phyloP scores from a whole-genome alignment of 2,329 filamentous ascomycete species.

The Fusarium euwallaceae region DNA sequence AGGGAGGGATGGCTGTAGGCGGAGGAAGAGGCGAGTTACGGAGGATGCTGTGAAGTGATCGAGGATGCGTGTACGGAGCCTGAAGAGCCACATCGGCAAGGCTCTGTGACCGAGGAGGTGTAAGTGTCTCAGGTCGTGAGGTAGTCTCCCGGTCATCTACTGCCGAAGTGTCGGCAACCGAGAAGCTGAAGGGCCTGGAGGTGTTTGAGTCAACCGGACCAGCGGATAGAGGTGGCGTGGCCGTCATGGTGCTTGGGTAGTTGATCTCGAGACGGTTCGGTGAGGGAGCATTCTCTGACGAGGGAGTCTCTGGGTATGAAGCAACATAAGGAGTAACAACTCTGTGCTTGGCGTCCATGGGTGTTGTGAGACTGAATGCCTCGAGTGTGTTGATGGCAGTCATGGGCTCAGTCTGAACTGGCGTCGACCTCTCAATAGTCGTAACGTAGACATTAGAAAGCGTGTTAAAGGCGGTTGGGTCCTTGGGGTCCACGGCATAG shows the following conservation, averaged over 20 bases:
- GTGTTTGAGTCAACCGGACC: conserved; percentile 60
- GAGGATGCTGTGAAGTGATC: conserved; percentile 72
- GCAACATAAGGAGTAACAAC: conserved; percentile 61
- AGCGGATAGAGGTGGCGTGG: conserved; percentile 70
- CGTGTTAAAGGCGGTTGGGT: conserved; percentile 75
- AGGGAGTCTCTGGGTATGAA: conserved; percentile 66
- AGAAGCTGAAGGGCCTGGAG: conserved; percentile 62
- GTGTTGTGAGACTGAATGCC: conserved; percentile 49
- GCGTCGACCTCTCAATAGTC: conserved; percentile 71
- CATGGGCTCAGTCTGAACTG: conserved; percentile 60
- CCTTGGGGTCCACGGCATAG: conserved; percentile 64
- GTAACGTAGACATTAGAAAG: conserved; percentile 75
- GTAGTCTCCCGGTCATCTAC: neutral
- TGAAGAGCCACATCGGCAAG: conserved; percentile 42
- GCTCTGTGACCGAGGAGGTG: conserved; percentile 28
- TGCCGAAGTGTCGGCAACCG: conserved; percentile 49
- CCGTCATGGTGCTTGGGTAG: conserved; percentile 69
- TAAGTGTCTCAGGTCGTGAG: conserved; percentile 33
- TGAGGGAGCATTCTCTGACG: conserved; percentile 65
- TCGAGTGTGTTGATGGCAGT: conserved; percentile 62
- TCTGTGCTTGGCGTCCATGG: conserved; percentile 48
- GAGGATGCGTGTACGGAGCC: conserved; percentile 70
- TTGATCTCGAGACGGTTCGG: conserved; percentile 60
- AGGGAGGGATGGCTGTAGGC: conserved; percentile 61
- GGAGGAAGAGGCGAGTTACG: conserved; percentile 75